Percentiles rank a stretch among this genome's conserved stretches.
phyloP scores from a whole-genome alignment of 2,329 filamentous ascomycete genomes.

The Xylaria sp. region DNA sequence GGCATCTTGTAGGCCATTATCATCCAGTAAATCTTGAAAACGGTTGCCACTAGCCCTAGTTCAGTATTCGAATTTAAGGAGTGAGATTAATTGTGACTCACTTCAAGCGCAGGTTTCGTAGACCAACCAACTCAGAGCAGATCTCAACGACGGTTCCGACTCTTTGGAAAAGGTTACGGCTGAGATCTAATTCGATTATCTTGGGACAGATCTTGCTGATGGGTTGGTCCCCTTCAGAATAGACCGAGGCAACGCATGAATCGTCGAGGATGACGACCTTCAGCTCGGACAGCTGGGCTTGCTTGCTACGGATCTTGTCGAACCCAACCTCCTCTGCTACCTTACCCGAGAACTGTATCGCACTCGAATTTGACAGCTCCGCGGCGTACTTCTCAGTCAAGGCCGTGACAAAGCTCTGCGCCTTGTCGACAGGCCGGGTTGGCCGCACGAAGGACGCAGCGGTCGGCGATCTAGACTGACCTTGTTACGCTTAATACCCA shows the following conservation, averaged over 20 bases:
- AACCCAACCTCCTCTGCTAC: slow-evolving; percentile 93
- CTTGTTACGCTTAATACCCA: slow-evolving; percentile 39
- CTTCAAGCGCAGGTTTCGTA: slow-evolving; percentile 73
- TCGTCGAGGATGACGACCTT: slow-evolving; percentile 82
- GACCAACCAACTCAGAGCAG: slow-evolving; percentile 66
- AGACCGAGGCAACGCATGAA: slow-evolving; percentile 57
- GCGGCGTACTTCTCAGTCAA: slow-evolving; percentile 82
- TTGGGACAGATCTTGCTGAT: slow-evolving; percentile 61
- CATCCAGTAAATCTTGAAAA: slow-evolving; percentile 53
- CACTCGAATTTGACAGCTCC: slow-evolving; percentile 48
- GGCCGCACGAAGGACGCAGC: slow-evolving; percentile 88
- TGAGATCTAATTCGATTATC: slow-evolving; percentile 80
- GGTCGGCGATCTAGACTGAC: slow-evolving; percentile 65
- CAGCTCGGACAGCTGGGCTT: slow-evolving; percentile 77
- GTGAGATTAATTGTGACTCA: slow-evolving; percentile 43
- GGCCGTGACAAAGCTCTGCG: slow-evolving; percentile 77
- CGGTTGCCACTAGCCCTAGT: slow-evolving; percentile 68
- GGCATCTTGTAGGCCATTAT: slow-evolving; percentile 41
- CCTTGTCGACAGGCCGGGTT: slow-evolving; percentile 67
- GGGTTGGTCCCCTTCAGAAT: slow-evolving; percentile 37
- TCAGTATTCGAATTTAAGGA: slow-evolving; percentile 2
- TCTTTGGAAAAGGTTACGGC: slow-evolving; percentile 76
- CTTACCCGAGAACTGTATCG: slow-evolving; percentile 75
- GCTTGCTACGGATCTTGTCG: slow-evolving; percentile 82
- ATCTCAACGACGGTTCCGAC: slow-evolving; percentile 71